Percentiles rank a stretch among this genome's conserved stretches.
These are phyloP conservation scores for Rhizopus microsporus DNA, from an alignment of 371 early-diverging fungal species.

Conservation along the genomic window DNA sequence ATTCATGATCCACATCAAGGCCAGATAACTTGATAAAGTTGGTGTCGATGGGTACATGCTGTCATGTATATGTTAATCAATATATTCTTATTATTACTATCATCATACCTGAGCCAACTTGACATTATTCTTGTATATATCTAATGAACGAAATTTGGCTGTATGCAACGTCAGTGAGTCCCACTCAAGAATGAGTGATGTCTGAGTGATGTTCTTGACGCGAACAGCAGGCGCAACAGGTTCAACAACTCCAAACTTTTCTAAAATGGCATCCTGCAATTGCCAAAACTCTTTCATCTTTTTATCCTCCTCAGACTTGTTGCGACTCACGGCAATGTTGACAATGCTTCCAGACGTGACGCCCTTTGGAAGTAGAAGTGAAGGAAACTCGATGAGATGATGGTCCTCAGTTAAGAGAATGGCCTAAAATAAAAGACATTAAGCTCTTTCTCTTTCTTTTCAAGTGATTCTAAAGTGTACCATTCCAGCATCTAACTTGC, in stretches of 20 bases:
- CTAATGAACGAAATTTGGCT: constrained; percentile 79
- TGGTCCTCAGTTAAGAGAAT: constrained; percentile 92
- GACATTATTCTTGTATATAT: constrained; percentile 80
- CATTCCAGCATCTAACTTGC: constrained; percentile 92
- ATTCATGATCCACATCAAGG: constrained; percentile 85
- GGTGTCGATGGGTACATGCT: constrained; percentile 58
- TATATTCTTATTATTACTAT: constrained; percentile 6
- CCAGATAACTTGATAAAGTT: constrained; percentile 83
- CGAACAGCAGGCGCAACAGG: constrained; percentile 81
- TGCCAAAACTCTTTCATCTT: constrained; percentile 82
- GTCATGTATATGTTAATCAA: background rate
- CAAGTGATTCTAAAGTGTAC: constrained; percentile 26
- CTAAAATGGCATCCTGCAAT: constrained; percentile 82
- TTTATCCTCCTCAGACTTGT: constrained; percentile 78
- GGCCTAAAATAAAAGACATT: constrained; percentile 53
- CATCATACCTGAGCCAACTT: constrained; percentile 52
- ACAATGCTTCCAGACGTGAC: constrained; percentile 93
- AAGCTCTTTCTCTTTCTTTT: background rate
- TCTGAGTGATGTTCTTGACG: constrained; percentile 85
- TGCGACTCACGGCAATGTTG: constrained; percentile 89
- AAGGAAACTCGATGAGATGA: constrained; percentile 97
- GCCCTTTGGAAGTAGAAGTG: constrained; percentile 91
- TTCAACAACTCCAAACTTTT: constrained; percentile 73
- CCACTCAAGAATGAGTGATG: constrained; percentile 89
- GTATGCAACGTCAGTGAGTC: constrained; percentile 79